A percentile compares a stretch with the other conserved stretches of the same genome.
These are phyloP conservation scores for Cladosporium sp. DNA, from an alignment of 2,329 filamentous ascomycete species.

Conservation along the genomic window DNA sequence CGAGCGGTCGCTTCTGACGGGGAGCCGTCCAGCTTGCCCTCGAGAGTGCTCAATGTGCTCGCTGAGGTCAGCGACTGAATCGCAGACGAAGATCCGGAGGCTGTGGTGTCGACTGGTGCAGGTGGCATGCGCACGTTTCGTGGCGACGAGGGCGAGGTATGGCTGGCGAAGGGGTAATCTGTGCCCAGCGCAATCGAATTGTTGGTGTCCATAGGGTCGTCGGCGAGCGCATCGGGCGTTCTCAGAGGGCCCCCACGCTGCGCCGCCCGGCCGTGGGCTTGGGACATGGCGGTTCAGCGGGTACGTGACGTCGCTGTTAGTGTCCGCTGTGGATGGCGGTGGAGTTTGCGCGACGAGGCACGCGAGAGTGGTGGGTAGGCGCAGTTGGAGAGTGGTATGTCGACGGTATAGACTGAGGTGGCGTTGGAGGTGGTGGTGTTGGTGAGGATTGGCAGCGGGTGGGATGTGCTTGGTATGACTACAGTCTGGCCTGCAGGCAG, in stretches of 20 bases:
- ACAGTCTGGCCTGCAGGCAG: neutral
- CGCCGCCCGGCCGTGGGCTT: constrained; percentile 15
- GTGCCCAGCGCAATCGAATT: constrained; percentile 17
- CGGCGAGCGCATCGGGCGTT: constrained; percentile 18
- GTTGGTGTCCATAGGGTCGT: constrained; percentile 21
- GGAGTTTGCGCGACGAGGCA: constrained; percentile 9
- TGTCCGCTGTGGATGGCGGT: neutral
- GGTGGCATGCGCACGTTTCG: constrained; percentile 33
- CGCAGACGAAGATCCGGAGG: constrained; percentile 35
- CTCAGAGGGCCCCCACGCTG: constrained; percentile 20
- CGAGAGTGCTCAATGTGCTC: constrained; percentile 37
- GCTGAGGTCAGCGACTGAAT: constrained; percentile 42
- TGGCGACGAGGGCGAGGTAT: constrained; percentile 25
- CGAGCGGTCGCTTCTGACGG: constrained; percentile 42
- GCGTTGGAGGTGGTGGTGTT: neutral
- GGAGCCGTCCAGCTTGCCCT: constrained; percentile 50
- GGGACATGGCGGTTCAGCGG: constrained; percentile 13
- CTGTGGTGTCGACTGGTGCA: constrained; percentile 23
- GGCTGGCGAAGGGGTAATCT: constrained; percentile 13
- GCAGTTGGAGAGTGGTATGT: neutral
- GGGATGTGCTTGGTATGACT: neutral
- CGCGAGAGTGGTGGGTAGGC: neutral
- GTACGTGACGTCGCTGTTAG: constrained; percentile 1
- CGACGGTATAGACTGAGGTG: neutral
- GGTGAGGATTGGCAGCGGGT: neutral